These are phyloP conservation scores for Alternaria alternata DNA, from an alignment of 2,329 filamentous ascomycete genomes.

Conservation along the genomic window DNA sequence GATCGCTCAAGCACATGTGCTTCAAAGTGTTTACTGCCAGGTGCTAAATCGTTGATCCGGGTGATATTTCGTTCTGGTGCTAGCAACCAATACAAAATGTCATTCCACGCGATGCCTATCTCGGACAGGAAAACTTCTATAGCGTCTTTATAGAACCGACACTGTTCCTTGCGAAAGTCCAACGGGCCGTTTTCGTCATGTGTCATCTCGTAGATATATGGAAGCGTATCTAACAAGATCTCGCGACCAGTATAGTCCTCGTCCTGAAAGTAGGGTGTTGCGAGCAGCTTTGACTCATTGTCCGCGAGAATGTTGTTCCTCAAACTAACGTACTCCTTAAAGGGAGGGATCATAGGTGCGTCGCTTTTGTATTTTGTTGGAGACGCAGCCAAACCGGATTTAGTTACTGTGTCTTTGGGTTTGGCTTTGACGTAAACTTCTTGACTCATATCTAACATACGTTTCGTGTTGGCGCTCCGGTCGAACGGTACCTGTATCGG, in stretches of 20 bases:
- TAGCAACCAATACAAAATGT: constrained; percentile 52
- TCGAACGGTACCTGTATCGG: constrained; percentile 23
- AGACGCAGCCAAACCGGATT: constrained; percentile 14
- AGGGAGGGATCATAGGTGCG: constrained; percentile 44
- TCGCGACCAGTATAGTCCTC: constrained; percentile 23
- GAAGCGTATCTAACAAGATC: constrained; percentile 37
- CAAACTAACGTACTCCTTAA: constrained; percentile 54
- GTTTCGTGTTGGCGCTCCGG: constrained; percentile 2
- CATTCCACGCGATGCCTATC: constrained; percentile 46
- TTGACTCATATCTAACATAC: constrained; percentile 20
- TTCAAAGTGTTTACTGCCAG: constrained; percentile 15
- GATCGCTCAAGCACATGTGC: constrained; percentile 27
- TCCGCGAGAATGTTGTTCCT: constrained; percentile 53
- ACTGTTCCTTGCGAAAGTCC: constrained; percentile 47
- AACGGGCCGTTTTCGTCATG: constrained; percentile 34
- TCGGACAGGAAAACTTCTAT: constrained; percentile 48
- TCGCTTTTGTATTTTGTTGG: constrained; percentile 28
- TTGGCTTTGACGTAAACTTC: constrained; percentile 26
- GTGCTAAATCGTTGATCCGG: constrained; percentile 17
- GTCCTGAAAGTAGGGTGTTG: constrained; percentile 47
- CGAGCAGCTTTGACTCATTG: constrained; percentile 53
- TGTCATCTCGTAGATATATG: constrained; percentile 38
- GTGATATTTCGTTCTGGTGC: constrained; percentile 30
- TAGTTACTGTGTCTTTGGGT: constrained; percentile 16
- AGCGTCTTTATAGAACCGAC: constrained; percentile 46